Percentiles rank a stretch among this genome's conserved stretches.
phyloP scores from a whole-genome alignment of 805 yeast species.

The Hanseniaspora mollemarum region DNA sequence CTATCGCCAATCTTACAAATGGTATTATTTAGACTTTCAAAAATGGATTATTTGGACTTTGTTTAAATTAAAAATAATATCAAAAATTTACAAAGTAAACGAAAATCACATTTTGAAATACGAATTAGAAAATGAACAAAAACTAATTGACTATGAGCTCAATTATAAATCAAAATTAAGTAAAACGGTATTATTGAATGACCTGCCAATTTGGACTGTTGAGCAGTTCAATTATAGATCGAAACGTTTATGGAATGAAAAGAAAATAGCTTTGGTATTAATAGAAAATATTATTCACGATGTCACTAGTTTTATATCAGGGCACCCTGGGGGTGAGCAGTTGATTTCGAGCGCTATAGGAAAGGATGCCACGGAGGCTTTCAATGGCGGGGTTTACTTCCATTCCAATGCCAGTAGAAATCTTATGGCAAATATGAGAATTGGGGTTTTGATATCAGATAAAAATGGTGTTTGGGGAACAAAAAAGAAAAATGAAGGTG shows the following conservation, averaged over 20 bases:
- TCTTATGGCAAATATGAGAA: slow-evolving; percentile 82
- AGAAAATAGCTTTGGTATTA: slow-evolving; percentile 53
- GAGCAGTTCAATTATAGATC: slow-evolving; percentile 38
- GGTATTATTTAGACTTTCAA: slow-evolving; percentile 78
- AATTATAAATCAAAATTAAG: slow-evolving; percentile 36
- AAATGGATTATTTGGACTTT: slow-evolving; percentile 56
- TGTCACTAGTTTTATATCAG: slow-evolving; percentile 77
- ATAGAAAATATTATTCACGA: slow-evolving; percentile 90
- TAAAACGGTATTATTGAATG: slow-evolving; percentile 79
- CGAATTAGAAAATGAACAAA: slow-evolving; percentile 71
- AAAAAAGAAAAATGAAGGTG: slow-evolving; percentile 17
- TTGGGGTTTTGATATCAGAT: slow-evolving; percentile 71
- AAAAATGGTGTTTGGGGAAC: slow-evolving; percentile 24
- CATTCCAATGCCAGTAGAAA: slow-evolving; percentile 92
- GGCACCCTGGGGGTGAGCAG: slow-evolving; percentile 89
- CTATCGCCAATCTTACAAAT: slow-evolving; percentile 60
- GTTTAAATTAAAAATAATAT: slow-evolving; percentile 46
- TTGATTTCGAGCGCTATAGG: slow-evolving; percentile 73
- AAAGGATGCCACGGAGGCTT: slow-evolving; percentile 86
- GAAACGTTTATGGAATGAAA: slow-evolving; percentile 34
- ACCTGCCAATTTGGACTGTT: slow-evolving; percentile 56
- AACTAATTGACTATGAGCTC: slow-evolving; percentile 29
- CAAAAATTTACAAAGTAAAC: slow-evolving; percentile 40
- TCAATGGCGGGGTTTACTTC: slow-evolving; percentile 86
- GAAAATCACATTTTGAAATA: slow-evolving; percentile 54